Evolutionary conservation across 2,329 filamentous ascomycete genomes (phyloP), one percentile per base, ranked within the genome.

Genomic region (Xylariaceae sp.): DNA sequence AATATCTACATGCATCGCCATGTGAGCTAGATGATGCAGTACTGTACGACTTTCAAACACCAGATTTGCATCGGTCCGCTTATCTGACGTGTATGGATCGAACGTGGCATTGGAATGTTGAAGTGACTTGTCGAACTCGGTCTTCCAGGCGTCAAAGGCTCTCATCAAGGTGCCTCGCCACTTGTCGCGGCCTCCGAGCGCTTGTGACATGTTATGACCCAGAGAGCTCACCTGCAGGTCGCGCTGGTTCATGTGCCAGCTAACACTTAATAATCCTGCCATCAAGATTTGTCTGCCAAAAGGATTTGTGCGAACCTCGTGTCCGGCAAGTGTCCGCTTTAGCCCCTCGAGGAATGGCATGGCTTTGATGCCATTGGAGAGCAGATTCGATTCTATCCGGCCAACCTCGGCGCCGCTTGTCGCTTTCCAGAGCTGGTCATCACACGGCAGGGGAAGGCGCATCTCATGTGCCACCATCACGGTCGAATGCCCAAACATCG

Each of bases 401-500:
- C 86, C 87, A 14, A 97, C 91, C 69, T 97, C 94, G 1, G 86
- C 83, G 48, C 90, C 89, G 68, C 87, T 96, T 3, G 87, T 89
- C 5, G 94, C 94, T 50, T 88, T 89, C 94, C 94, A 99, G 11
- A 97, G 74, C 4, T 87, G 84, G 67, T 97, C 94, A 60, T 97
- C 92, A 66, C 93, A 97, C 0, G 94, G 94, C 41, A 99, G 73
- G 1, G 91, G 90, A 9, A 97, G 78, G 45, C 90, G 84, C 82
- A 99, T 90, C 70, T 97, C 94, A 64, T 97, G 92, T 2, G 92
- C 91, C 7, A 96, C 91, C 93, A 97, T 97, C 41, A 95, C 91
- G 0, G 90, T 93, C 3, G 92, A 94, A 70, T 97, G 94, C 0
- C 93, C 94, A 70, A 97, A 97, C 88, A 99, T 97, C 28, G 91